Base-by-base conservation (phyloP, 2,329 filamentous ascomycete genomes). In the Penicillium sp. region DNA sequence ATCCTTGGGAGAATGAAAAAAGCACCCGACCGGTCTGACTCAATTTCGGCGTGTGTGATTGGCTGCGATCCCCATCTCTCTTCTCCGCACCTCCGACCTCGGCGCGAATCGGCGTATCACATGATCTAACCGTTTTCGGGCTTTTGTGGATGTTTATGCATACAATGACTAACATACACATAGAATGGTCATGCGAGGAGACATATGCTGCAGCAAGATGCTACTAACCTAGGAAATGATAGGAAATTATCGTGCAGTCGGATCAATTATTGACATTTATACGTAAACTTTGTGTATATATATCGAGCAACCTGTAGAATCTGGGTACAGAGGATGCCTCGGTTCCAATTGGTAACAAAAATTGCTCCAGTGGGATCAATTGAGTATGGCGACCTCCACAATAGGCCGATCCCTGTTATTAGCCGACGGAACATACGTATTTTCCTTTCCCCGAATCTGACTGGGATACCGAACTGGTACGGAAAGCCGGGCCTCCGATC, bases 51-150 rank as follows among this genome's bases (percentile, higher is more conserved):
- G n/a, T 19, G 27, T 50, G 8, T 69, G 56, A 71, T 71, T 71
- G 68, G 69, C 43, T 24, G 19, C 7, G 16, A 26, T 37, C 43
- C 29, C 29, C 41, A 35, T 53, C 27, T 45, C 8, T 16, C 35
- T 21, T 60, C 46, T 62, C 58, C 56, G 58, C 63, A 43, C 54
- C 69, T 70, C 69, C 68, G 67, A 69, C 64, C 67, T 70, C 69
- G 69, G 69, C 68, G 55, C 22, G 50, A 39, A 19, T 37, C 48
- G 24, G 44, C n/a, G 26, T 14, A 43, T 63, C 62, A 62, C 59
- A 44, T 67, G 63, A 65, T 50, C 48, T 19, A 44, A 7, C 31
- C 29, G 27, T 55, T 60, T 52, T 51, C 54, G 58, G 52, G 14
- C 3, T 37, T 33, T 54, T 41, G 39, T 53, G 58, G 35, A 39